These are phyloP conservation scores for Cystobasidiopsis lactophilus DNA, from an alignment of 768 basidiomycete genomes.

Conservation along the genomic window DNA sequence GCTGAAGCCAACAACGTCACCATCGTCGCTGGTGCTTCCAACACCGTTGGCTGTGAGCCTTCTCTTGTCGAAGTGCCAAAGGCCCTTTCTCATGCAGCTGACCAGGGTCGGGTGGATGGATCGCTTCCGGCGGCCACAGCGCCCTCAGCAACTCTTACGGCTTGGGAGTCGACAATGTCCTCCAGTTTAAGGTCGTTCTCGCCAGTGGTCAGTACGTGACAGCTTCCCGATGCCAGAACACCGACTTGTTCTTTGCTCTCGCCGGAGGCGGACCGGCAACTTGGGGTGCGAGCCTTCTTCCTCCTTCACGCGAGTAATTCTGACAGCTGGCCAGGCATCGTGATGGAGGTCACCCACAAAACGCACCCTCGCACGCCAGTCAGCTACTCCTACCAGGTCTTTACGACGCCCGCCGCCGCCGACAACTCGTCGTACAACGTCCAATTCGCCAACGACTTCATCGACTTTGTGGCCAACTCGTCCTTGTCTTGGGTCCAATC, in stretches of 20 bases:
- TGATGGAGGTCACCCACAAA: not conserved
- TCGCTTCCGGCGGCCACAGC: not conserved
- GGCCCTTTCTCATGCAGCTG: no score
- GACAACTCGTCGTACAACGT: no score
- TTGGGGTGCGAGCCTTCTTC: not conserved
- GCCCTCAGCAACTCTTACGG: not conserved
- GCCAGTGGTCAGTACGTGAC: not conserved
- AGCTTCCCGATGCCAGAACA: constrained; percentile 1
- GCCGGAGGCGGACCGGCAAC: not conserved
- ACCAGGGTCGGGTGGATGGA: no score
- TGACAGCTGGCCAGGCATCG: no score
- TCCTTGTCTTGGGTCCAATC: no score
- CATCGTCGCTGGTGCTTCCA: not conserved
- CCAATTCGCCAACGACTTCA: no score
- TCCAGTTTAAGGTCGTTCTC: not conserved
- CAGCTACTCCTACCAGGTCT: not conserved
- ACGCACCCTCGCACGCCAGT: not conserved
- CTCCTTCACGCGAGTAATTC: no score
- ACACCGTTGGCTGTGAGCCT: no score
- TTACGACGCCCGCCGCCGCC: no score
- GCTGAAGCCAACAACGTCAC: not conserved
- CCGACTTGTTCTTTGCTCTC: not conserved
- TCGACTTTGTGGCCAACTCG: no score
- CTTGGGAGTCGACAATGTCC: constrained; percentile 1
- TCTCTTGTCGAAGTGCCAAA: no score